Base-by-base conservation (phyloP, 192 early-diverging fungal species). In the Podila epigama region DNA sequence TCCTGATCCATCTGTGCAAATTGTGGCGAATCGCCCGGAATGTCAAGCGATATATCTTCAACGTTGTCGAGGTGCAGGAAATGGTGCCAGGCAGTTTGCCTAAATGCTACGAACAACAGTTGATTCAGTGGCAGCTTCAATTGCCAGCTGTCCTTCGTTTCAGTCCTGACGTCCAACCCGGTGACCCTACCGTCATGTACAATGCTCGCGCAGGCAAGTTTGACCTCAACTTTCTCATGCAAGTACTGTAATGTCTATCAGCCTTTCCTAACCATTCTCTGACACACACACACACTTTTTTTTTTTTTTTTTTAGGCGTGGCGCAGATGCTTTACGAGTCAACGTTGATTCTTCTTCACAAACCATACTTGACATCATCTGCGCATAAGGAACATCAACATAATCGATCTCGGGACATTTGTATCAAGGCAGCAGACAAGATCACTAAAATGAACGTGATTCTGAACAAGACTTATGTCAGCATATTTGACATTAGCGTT, bases 111-210 rank as follows among this genome's bases (percentile, higher is more conserved):
- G 72, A 75, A 13, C 72, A 75, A 27, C 72, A 75, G 31, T 48
- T 75, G 25, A 62, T 75, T 18, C 72, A 75, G 31, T 75, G 72
- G 72, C 72, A 75, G 13, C 44, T 75, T 18, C 72, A 75, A 25
- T 20, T 75, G 2, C 72, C 72, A 22, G 64, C 72, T 1, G 65
- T 39, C 5, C 65, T 75, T 2, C 58, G 65, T n/a, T 75, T 75
- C 37, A 75, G 65, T 34, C 63, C 58, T 39, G 65, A 75, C 51
- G 29, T 75, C 1, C 56, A 75, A 18, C 33, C 36, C 1, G 48
- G 52, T 10, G 72, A 75, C 35, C 58, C 65, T 9, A 11, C 33
- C 6, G 65, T 54, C 3, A 67, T 58, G 36, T 63, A 67, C 13
- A 75, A 75, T 42, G 72, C 72, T 7, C 51, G 72, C 13, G 72